Conservation (phyloP, 306 rosid species). For the Pyrus pyrifolia region DNA sequence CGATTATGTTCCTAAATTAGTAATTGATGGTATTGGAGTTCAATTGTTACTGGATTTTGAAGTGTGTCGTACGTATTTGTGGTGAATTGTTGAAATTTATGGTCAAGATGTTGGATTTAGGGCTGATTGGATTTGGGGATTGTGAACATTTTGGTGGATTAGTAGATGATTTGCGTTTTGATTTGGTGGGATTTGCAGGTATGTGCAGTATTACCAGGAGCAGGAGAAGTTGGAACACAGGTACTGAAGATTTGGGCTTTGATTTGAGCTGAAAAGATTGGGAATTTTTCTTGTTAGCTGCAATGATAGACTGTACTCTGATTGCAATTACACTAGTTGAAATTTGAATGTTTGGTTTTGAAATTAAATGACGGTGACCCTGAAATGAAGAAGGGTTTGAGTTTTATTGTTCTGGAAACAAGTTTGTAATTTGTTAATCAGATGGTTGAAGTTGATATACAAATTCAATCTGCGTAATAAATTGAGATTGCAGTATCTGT, state of each 20-base stretch:
- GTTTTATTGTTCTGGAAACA: not conserved
- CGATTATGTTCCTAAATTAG: not conserved
- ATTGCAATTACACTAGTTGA: not conserved
- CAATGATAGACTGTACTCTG: not conserved
- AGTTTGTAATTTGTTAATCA: not conserved
- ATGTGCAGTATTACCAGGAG: slow-evolving; percentile 34
- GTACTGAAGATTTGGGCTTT: slow-evolving; percentile 22
- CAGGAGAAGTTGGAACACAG: slow-evolving; percentile 43
- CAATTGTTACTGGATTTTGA: not conserved
- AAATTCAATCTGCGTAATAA: not conserved
- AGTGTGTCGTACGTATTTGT: not conserved
- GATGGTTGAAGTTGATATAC: not conserved
- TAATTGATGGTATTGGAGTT: not conserved
- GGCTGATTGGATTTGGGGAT: not conserved
- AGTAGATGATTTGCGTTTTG: not conserved
- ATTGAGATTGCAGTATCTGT: not conserved
- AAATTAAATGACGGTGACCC: not conserved
- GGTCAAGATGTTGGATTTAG: not conserved
- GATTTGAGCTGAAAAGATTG: not conserved
- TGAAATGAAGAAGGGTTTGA: not conserved
- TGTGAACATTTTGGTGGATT: not conserved
- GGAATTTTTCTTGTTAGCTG: not conserved
- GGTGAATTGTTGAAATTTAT: not conserved
- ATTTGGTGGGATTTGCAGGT: slow-evolving; percentile 23
- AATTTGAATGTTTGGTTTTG: not conserved